phyloP scores from a whole-genome alignment of 805 yeast genomes.

The Jamesozyma lodderae region DNA sequence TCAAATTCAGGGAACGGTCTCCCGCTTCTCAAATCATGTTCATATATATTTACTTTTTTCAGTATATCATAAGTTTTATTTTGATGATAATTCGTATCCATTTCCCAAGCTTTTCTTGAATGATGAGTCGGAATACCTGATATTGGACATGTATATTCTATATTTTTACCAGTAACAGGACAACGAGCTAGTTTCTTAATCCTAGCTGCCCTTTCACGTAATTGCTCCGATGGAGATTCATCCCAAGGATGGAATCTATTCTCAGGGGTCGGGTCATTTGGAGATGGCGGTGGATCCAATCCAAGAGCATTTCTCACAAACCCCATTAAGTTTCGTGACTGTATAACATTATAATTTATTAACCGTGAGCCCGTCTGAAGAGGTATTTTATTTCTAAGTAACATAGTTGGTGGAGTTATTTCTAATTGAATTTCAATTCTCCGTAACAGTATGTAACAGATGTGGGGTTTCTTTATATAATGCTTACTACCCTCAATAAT shows the following conservation, averaged over 20 bases:
- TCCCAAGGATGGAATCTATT: slow-evolving; percentile 86
- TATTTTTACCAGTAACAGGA: slow-evolving; percentile 77
- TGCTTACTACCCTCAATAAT: too few relatives aligned
- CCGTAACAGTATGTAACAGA: too few relatives aligned
- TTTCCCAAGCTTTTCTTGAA: slow-evolving; percentile 79
- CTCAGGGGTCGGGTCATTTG: slow-evolving; percentile 59
- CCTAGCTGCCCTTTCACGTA: slow-evolving; percentile 84
- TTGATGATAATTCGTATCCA: slow-evolving; percentile 63
- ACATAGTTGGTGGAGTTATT: too few relatives aligned
- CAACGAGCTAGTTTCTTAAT: slow-evolving; percentile 82
- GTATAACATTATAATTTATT: too few relatives aligned
- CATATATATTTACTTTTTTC: slow-evolving; percentile 83
- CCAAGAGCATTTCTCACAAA: slow-evolving; percentile 42
- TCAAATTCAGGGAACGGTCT: slow-evolving; percentile 93
- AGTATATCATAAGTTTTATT: slow-evolving; percentile 60
- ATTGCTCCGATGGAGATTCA: slow-evolving; percentile 77
- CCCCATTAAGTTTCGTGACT: slow-evolving; percentile 27
- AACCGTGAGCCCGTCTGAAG: too few relatives aligned
- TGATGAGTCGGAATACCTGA: slow-evolving; percentile 97
- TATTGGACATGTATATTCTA: slow-evolving; percentile 79
- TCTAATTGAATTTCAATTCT: too few relatives aligned
- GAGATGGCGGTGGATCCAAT: slow-evolving; percentile 54
- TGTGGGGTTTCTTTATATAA: too few relatives aligned
- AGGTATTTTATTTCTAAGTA: too few relatives aligned
- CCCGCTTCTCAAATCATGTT: slow-evolving; percentile 91